A percentile compares a stretch with the other conserved stretches of the same genome.
Conservation (phyloP, 1,284 basidiomycete genomes). For the Cystobasidium sp. region DNA sequence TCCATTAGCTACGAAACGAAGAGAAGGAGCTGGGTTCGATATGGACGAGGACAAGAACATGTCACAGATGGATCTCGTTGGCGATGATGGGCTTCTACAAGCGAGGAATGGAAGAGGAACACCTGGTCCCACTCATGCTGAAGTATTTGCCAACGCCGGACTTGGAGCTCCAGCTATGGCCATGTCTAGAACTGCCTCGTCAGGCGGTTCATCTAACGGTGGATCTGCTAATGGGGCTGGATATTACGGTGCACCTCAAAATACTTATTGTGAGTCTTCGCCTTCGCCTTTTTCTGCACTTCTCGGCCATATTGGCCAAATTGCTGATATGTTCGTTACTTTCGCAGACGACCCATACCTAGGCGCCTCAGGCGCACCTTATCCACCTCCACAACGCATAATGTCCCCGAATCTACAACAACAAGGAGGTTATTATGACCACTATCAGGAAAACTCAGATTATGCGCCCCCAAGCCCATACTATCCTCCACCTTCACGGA, state of each 20-base stretch:
- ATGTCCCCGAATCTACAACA: slow-evolving; percentile 22
- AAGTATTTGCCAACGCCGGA: slow-evolving; percentile 7
- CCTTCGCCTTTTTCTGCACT: background rate
- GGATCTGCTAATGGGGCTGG: slow-evolving; percentile 33
- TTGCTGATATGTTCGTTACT: background rate
- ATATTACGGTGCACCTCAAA: slow-evolving; percentile 18
- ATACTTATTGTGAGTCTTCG: slow-evolving; percentile 14
- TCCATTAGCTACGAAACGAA: slow-evolving; percentile 50
- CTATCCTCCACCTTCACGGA: slow-evolving; percentile 32
- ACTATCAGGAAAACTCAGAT: slow-evolving; percentile 20
- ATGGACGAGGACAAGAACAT: slow-evolving; percentile 50
- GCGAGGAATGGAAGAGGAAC: slow-evolving; percentile 8
- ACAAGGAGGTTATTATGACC: slow-evolving; percentile 21
- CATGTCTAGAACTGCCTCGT: slow-evolving; percentile 23
- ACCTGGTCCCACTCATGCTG: slow-evolving; percentile 1
- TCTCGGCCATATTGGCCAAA: too few species aligned
- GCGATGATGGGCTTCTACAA: slow-evolving; percentile 15
- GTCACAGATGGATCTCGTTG: slow-evolving; percentile 29
- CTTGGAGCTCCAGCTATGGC: slow-evolving; percentile 28
- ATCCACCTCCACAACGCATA: slow-evolving; percentile 44
- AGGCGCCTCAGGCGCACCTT: slow-evolving; percentile 45
- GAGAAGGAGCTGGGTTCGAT: slow-evolving; percentile 45
- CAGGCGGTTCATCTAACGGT: slow-evolving; percentile 24
- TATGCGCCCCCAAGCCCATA: slow-evolving; percentile 11
- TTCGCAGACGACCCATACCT: slow-evolving; percentile 47